Conservation (phyloP, 2,329 filamentous ascomycete genomes). For the Hymenoscyphus scutula region DNA sequence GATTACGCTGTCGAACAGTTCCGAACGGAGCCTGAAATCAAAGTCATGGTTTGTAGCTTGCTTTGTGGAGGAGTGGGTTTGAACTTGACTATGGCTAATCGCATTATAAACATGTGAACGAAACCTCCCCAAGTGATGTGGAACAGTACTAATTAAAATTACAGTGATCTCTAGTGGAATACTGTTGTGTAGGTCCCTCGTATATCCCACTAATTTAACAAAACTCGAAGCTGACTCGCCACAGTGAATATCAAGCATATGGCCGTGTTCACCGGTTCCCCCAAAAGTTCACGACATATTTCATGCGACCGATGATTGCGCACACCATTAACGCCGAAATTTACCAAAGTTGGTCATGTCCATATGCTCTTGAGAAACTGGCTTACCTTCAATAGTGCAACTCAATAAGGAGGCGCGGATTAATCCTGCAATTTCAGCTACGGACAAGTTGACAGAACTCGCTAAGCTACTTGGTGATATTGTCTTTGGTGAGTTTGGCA, state of each 20-base stretch:
- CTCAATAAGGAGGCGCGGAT: neutral
- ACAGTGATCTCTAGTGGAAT: constrained; percentile 16
- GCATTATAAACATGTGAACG: constrained; percentile 34
- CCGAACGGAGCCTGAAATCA: constrained; percentile 35
- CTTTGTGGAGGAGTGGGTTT: constrained; percentile 50
- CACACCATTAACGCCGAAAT: neutral
- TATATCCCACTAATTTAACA: no score
- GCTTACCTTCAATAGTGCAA: constrained; percentile 2
- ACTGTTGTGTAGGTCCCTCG: constrained; percentile 11
- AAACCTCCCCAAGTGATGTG: no score
- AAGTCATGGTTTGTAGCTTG: constrained; percentile 48
- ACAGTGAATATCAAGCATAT: constrained; percentile 8
- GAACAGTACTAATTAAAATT: no score
- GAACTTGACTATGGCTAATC: constrained; percentile 53
- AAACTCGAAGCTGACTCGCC: neutral
- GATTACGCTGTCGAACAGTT: constrained; percentile 46
- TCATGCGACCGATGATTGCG: neutral
- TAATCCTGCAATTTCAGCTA: neutral
- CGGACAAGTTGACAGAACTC: no score
- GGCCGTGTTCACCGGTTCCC: constrained; percentile 4
- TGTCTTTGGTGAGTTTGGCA: no score
- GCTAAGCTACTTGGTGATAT: no score
- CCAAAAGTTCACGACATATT: neutral
- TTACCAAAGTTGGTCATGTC: no score
- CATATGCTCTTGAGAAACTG: no score